Percentiles rank a stretch among this genome's conserved stretches.
phyloP scores from a whole-genome alignment of 106 monocot genomes.

The Posidonia australis region DNA sequence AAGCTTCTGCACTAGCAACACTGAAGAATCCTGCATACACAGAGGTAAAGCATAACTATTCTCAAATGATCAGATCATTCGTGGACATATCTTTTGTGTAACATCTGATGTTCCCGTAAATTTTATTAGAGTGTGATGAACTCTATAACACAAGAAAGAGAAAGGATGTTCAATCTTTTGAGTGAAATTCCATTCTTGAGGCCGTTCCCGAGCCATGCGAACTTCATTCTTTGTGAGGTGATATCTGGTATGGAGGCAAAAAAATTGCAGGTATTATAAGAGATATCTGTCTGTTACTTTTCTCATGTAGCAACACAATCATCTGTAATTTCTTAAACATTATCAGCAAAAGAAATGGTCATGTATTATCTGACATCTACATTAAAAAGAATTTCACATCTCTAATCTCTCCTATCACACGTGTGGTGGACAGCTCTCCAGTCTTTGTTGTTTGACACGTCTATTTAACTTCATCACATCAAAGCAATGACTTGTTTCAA shows the following conservation, averaged over 20 bases:
- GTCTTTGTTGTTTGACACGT: not conserved
- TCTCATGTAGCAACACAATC: not conserved
- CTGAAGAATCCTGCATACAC: conserved; percentile 1
- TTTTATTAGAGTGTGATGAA: not conserved
- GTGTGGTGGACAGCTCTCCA: no score
- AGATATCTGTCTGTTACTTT: no score
- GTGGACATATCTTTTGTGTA: not conserved
- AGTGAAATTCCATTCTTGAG: not conserved
- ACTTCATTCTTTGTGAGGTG: conserved; percentile 13
- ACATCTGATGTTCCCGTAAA: not conserved
- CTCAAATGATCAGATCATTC: not conserved
- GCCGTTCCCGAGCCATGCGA: not conserved
- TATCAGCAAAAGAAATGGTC: not conserved
- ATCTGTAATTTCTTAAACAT: not conserved
- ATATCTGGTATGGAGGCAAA: conserved; percentile 1
- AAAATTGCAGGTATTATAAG: not conserved
- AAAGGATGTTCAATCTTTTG: not conserved
- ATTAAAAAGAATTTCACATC: no score
- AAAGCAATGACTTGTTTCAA: not conserved
- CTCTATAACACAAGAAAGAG: not conserved
- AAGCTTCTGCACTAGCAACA: not conserved
- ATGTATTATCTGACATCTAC: not conserved
- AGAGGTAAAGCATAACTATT: not conserved
- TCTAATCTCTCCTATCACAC: no score
- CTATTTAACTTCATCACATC: not conserved